phyloP scores from a whole-genome alignment of 768 basidiomycete genomes.

The Dendrothele bispora region DNA sequence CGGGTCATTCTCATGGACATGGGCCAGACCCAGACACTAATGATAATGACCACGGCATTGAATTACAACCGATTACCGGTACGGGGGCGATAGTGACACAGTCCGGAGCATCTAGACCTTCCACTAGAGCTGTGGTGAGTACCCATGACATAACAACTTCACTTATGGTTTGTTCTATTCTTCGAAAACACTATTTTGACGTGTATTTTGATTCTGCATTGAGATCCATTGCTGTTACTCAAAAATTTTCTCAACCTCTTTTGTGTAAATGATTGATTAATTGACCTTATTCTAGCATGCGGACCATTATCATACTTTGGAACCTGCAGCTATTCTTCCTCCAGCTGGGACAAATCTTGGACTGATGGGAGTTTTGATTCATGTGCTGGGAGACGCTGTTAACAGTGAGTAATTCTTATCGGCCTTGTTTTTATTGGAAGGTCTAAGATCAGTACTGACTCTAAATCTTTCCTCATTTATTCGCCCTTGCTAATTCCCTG shows the following conservation, averaged over 20 bases:
- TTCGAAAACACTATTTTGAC: not conserved
- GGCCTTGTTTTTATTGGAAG: not conserved
- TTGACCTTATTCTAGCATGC: conserved; percentile 49
- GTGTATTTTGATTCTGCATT: too few species aligned
- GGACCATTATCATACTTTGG: conserved; percentile 45
- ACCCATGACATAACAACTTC: too few species aligned
- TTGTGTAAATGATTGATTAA: too few species aligned
- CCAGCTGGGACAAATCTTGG: conserved; percentile 42
- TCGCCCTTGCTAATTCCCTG: not conserved
- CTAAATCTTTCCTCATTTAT: not conserved
- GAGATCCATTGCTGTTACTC: too few species aligned
- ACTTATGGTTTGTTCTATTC: too few species aligned
- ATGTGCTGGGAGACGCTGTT: conserved; percentile 52
- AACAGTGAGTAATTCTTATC: conserved; percentile 41
- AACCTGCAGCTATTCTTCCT: conserved; percentile 21
- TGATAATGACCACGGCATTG: too few species aligned
- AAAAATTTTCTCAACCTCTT: too few species aligned
- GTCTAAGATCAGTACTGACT: too few species aligned
- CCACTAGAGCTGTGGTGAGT: too few species aligned
- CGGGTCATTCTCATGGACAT: conserved; percentile 46
- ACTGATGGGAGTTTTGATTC: conserved; percentile 46
- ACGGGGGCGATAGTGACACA: too few species aligned
- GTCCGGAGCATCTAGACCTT: too few species aligned
- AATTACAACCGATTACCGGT: too few species aligned
- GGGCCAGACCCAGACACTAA: conserved; percentile 29